These are phyloP conservation scores for Penicillium palitans DNA, from an alignment of 2,329 filamentous ascomycete species.

Conservation along the genomic window DNA sequence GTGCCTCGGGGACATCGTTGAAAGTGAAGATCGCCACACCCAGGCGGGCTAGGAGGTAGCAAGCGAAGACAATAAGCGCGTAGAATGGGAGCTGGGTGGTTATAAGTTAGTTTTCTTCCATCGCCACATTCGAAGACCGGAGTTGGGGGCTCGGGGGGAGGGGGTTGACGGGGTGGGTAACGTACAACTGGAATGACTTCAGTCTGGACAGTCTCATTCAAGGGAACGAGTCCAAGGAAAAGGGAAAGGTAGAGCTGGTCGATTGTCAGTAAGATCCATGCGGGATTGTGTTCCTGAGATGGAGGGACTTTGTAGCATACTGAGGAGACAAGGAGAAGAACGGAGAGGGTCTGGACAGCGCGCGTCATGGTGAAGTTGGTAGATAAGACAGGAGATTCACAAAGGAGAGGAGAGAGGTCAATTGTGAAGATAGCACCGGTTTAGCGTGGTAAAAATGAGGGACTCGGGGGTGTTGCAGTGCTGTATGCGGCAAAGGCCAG, in stretches of 20 bases:
- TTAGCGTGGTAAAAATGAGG: conserved; percentile 17
- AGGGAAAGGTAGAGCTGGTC: conserved; percentile 81
- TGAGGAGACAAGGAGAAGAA: conserved; percentile 82
- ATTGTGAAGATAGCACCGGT: conserved; percentile 4
- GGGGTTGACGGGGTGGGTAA: conserved; percentile 21
- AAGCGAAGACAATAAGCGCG: conserved; percentile 85
- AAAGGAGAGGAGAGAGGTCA: conserved; percentile 13
- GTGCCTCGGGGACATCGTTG: conserved; percentile 89
- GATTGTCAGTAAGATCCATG: conserved; percentile 3
- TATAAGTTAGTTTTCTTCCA: not conserved
- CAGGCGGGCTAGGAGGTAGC: conserved; percentile 86
- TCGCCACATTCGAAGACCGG: conserved; percentile 5
- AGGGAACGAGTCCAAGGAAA: conserved; percentile 78
- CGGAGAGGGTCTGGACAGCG: conserved; percentile 86
- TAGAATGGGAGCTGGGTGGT: conserved; percentile 81
- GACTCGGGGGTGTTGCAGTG: conserved; percentile 13
- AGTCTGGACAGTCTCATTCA: conserved; percentile 74
- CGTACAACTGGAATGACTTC: conserved; percentile 88
- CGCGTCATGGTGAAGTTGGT: conserved; percentile 73
- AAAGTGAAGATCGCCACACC: conserved; percentile 93
- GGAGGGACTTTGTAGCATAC: conserved; percentile 55
- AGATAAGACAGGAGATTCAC: conserved; percentile 2
- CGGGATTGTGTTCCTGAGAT: not conserved
- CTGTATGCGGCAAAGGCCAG: conserved; percentile 14
- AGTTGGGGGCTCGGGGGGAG: not conserved